Evolutionary conservation across 2,329 filamentous ascomycete species (phyloP).

Genomic region (Fusarium sp.): DNA sequence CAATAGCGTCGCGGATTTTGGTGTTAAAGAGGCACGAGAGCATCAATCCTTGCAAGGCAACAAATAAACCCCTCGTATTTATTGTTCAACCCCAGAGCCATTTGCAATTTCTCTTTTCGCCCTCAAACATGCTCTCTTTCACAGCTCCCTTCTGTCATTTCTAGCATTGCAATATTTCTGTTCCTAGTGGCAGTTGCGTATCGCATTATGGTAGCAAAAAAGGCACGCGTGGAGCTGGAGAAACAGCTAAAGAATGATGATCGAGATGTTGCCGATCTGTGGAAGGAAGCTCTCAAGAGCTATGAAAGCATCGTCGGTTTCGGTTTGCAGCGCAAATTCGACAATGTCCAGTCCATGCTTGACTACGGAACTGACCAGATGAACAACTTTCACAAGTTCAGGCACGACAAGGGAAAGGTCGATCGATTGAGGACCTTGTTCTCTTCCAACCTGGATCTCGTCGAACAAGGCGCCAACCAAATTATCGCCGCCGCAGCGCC

Average conservation of each 20-base stretch:
- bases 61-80: not conserved
- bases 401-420: slow-evolving; percentile 49
- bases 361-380: slow-evolving; percentile 45
- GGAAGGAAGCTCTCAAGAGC: slow-evolving; percentile 47
- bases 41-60: not conserved
- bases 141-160: not conserved
- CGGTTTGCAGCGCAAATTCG: slow-evolving; percentile 45
- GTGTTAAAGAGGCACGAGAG: not conserved
- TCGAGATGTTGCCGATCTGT: slow-evolving; percentile 46
- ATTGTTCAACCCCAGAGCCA: not conserved
- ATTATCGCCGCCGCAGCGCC: slow-evolving; percentile 45
- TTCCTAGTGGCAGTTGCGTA: not conserved
- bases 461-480: slow-evolving; percentile 46
- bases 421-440: slow-evolving; percentile 47
- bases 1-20: not conserved
- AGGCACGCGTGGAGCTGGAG: not conserved
- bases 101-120: not conserved
- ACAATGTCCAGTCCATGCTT: slow-evolving; percentile 42
- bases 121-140: not conserved
- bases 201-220: not conserved
- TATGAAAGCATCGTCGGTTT: slow-evolving; percentile 49
- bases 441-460: slow-evolving; percentile 43
- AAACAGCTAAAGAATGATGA: slow-evolving; percentile 41
- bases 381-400: slow-evolving; percentile 47
- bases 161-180: not conserved